Percentiles rank a stretch among this genome's conserved stretches.
These are phyloP conservation scores for Pythium graminicola DNA, from an alignment of 352 stramenopile species.

Conservation along the genomic window DNA sequence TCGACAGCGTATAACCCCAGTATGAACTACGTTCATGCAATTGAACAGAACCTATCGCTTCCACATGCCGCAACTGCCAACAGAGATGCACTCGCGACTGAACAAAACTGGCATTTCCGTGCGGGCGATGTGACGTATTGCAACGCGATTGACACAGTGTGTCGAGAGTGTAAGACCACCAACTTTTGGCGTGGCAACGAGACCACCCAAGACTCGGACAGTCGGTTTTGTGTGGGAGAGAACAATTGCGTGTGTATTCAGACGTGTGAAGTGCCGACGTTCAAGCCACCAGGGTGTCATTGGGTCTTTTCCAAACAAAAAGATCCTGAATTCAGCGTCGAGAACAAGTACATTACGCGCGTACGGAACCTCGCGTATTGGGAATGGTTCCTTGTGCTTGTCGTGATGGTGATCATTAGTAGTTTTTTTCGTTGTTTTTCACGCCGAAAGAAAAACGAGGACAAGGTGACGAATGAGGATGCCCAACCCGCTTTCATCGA, in stretches of 20 bases:
- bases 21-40: neutral
- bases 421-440: no score
- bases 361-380: no score
- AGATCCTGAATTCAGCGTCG: no score
- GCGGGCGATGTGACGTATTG: neutral
- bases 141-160: neutral
- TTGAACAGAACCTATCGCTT: neutral
- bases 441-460: no score
- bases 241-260: constrained; percentile 5
- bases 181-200: constrained; percentile 3
- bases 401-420: no score
- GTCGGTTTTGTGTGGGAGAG: constrained; percentile 1
- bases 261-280: neutral
- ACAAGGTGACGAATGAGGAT: no score
- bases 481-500: no score
- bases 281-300: no score
- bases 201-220: neutral
- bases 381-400: no score
- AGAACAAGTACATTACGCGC: no score
- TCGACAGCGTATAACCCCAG: no score
- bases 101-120: constrained; percentile 4
- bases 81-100: neutral
- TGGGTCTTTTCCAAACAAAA: no score
- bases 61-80: neutral
- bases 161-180: neutral